These are phyloP conservation scores for Medicago ruthenica DNA, from an alignment of 306 rosid species.

Conservation along the genomic window DNA sequence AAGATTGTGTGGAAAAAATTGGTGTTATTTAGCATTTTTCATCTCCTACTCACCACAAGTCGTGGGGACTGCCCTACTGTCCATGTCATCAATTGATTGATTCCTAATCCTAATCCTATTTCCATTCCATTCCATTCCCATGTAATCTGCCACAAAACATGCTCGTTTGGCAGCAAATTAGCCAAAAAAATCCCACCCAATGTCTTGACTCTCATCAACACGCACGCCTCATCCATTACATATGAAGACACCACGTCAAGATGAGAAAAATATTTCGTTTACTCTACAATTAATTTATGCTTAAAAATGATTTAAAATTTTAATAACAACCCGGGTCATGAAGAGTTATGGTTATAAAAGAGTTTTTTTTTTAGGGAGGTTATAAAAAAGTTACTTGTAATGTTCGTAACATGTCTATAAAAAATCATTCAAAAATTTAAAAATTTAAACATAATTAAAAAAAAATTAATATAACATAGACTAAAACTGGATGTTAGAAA, in stretches of 20 bases:
- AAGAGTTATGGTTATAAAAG: too few relatives aligned
- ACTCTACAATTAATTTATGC: too few relatives aligned
- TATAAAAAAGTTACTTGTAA: too few relatives aligned
- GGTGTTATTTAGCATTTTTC: neutral
- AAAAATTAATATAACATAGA: too few relatives aligned
- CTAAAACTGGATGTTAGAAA: too few relatives aligned
- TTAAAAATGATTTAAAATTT: too few relatives aligned
- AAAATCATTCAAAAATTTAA: too few relatives aligned
- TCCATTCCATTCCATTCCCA: constrained; percentile 10
- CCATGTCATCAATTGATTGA: neutral
- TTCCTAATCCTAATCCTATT: neutral
- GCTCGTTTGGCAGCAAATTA: constrained; percentile 30
- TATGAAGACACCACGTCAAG: neutral
- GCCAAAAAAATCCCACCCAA: constrained; percentile 20
- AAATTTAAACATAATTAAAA: too few relatives aligned
- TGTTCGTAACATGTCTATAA: too few relatives aligned
- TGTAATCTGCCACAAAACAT: constrained; percentile 43
- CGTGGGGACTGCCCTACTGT: constrained; percentile 3
- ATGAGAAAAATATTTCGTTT: neutral
- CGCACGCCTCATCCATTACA: neutral
- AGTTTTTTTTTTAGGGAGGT: too few relatives aligned
- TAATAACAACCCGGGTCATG: too few relatives aligned
- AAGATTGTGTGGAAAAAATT: neutral
- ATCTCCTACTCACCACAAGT: neutral
- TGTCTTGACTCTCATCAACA: constrained; percentile 26